Conservation (phyloP, 148 eudicot genomes). For the Dysphania ambrosioides region DNA sequence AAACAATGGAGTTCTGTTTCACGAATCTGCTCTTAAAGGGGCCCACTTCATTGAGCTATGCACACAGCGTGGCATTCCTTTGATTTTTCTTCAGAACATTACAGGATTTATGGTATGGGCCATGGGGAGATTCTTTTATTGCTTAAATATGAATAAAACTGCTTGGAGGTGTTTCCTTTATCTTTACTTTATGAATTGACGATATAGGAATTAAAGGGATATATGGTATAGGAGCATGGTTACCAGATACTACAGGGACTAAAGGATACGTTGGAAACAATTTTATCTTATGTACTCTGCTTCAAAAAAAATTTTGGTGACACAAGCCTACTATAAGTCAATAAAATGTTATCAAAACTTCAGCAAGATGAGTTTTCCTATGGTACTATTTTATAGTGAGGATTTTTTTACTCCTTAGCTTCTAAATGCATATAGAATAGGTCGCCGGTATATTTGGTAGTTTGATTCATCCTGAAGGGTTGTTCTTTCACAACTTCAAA, state of each 20-base stretch:
- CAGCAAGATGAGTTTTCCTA: no score
- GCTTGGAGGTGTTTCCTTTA: not conserved
- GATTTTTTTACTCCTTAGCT: no score
- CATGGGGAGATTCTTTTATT: not conserved
- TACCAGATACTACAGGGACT: no score
- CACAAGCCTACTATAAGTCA: not conserved
- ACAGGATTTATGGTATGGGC: slow-evolving; percentile 97
- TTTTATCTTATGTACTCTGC: not conserved
- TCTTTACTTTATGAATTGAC: not conserved
- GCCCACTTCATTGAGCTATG: slow-evolving; percentile 95
- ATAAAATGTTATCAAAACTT: no score
- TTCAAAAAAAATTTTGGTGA: not conserved
- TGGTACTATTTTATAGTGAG: no score
- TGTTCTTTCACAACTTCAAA: not conserved
- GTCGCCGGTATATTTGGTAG: not conserved
- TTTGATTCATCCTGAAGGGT: not conserved
- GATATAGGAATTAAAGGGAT: not conserved
- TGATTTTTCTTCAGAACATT: slow-evolving; percentile 93
- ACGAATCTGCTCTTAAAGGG: slow-evolving; percentile 97
- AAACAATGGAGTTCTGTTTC: slow-evolving; percentile 80
- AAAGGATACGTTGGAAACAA: not conserved
- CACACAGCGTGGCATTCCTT: slow-evolving; percentile 89
- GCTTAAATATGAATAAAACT: not conserved
- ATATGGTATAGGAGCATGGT: no score
- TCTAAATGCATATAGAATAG: not conserved